Base-by-base conservation (phyloP, 305 asterid genomes). In the Petunia hybrid region DNA sequence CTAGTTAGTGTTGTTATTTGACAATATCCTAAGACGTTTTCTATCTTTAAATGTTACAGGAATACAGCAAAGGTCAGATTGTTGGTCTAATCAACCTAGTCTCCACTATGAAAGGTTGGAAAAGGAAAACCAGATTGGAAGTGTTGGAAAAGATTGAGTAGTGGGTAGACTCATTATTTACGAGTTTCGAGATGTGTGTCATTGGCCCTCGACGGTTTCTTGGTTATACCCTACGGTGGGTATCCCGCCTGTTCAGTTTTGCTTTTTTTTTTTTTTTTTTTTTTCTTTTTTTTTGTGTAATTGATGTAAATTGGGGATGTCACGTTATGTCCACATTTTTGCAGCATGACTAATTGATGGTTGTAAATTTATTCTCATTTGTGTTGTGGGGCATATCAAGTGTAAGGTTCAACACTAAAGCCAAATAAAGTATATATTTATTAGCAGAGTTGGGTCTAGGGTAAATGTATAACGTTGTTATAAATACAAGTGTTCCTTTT, bases 101-200 rank as follows among this genome's bases (percentile, higher is more conserved):
- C 31, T 98, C 99, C 0, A 87, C 98, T 3, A 94, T 94, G 97
- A 94, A 92, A 80, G 95, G 98, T 10, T 94, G 99, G 99, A 96
- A 90, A 86, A 92, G 98, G 85, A 96, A 92, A 88, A 91, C 94
- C 79, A 89, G 97, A 89, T 83, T 90, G 89, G 99, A 96, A 80
- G 91, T 94, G 86, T 87, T 96, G 84, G 99, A 94, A 86, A 96
- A 89, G 89, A 92, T 96, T 38, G 98, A 93, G 78, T 93, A 84
- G 31, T 22, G 31, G 31, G 31, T 22, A 22, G 31, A 22, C 31
- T 22, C 31, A 22, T 22, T 22, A 22, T 22, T 22, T 22, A 22
- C 31, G 31, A 22, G 31, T 22, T 22, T 22, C 31, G 31, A 22
- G 31, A 0, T 22, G 31, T 22, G 31, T 22, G 31, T 22, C 31